These are phyloP conservation scores for Pestalotiopsis sp. DNA, from an alignment of 2,329 filamentous ascomycete species.

Conservation along the genomic window DNA sequence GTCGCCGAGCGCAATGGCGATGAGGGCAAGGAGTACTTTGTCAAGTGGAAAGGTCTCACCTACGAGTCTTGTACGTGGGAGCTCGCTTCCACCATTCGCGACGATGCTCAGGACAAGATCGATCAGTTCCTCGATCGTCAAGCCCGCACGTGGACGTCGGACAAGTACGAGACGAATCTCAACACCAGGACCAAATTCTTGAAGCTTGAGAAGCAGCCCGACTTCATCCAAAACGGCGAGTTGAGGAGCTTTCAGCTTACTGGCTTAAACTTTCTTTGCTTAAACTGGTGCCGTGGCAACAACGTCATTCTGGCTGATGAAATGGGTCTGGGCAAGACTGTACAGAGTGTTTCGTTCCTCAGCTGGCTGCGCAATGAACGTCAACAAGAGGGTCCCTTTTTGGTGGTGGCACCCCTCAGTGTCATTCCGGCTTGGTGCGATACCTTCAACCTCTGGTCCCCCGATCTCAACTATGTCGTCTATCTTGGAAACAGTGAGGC, in stretches of 20 bases:
- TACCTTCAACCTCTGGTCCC: slow-evolving; percentile 95
- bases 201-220: slow-evolving; percentile 78
- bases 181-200: slow-evolving; percentile 75
- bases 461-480: slow-evolving; percentile 94
- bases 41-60: slow-evolving; percentile 95
- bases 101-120: slow-evolving; percentile 84
- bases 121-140: slow-evolving; percentile 88
- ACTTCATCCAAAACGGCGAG: slow-evolving; percentile 82
- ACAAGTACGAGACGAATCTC: slow-evolving; percentile 75
- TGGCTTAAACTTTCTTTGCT: slow-evolving; percentile 91
- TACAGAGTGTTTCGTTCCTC: slow-evolving; percentile 95
- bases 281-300: slow-evolving; percentile 92
- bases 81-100: slow-evolving; percentile 70
- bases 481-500: slow-evolving; percentile 91
- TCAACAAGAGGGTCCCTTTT: slow-evolving; percentile 88
- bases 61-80: slow-evolving; percentile 99
- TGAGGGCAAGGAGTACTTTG: slow-evolving; percentile 82
- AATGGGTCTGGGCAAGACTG: slow-evolving; percentile 98
- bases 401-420: slow-evolving; percentile 95
- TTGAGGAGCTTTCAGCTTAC: slow-evolving; percentile 92
- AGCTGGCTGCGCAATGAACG: slow-evolving; percentile 94
- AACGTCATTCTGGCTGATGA: slow-evolving; percentile 98
- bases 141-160: slow-evolving; percentile 78
- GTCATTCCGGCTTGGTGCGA: slow-evolving; percentile 98
- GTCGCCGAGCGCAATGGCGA: slow-evolving; percentile 83